Conservation (phyloP, 371 early-diverging fungal species). For the Syncephalis plumigaleata region DNA sequence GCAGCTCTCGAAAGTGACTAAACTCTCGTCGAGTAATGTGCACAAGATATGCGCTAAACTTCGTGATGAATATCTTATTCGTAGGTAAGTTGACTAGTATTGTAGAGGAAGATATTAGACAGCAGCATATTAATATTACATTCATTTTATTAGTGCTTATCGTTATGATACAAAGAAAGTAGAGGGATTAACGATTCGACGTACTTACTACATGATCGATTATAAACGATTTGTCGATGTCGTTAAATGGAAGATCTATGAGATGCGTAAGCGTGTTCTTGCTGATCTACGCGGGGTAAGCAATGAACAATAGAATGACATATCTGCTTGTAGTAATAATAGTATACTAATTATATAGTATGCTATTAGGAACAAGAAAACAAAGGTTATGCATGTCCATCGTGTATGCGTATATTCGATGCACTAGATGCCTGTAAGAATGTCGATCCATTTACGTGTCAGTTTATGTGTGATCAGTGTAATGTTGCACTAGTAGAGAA, state of each 20-base stretch:
- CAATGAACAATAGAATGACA: background rate
- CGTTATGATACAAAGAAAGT: slow-evolving; percentile 18
- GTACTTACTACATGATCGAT: slow-evolving; percentile 75
- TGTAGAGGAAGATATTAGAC: no score
- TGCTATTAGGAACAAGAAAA: slow-evolving; percentile 39
- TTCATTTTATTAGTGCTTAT: slow-evolving; percentile 1
- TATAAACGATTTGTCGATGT: slow-evolving; percentile 86
- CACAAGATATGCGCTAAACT: slow-evolving; percentile 65
- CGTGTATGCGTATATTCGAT: slow-evolving; percentile 29
- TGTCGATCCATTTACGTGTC: slow-evolving; percentile 21
- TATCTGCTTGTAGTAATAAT: background rate
- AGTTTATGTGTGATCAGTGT: slow-evolving; percentile 44
- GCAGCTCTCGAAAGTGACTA: slow-evolving; percentile 46
- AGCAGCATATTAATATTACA: slow-evolving; percentile 1
- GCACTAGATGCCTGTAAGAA: slow-evolving; percentile 35
- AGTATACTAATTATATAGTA: background rate
- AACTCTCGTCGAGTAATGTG: slow-evolving; percentile 50
- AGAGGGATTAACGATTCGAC: slow-evolving; percentile 40
- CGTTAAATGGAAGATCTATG: slow-evolving; percentile 79
- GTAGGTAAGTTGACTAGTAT: slow-evolving; percentile 29
- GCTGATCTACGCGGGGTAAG: slow-evolving; percentile 46
- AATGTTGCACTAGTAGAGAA: slow-evolving; percentile 38
- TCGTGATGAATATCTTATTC: slow-evolving; percentile 52
- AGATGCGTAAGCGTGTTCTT: slow-evolving; percentile 54
- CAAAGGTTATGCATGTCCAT: slow-evolving; percentile 48